These are phyloP conservation scores for Puccinia coronata DNA, from an alignment of 1,284 basidiomycete genomes.

Conservation along the genomic window DNA sequence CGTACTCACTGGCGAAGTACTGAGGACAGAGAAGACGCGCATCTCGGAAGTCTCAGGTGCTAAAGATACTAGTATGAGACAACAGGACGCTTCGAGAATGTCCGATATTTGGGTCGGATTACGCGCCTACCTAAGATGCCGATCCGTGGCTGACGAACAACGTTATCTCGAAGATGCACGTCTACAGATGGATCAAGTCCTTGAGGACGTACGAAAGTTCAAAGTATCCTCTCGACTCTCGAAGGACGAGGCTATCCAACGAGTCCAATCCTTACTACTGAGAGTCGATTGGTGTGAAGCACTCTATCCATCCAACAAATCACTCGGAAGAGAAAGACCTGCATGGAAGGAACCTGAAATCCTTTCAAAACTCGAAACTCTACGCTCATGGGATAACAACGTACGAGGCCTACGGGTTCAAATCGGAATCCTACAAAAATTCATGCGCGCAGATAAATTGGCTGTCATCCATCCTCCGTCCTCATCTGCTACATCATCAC, in stretches of 20 bases:
- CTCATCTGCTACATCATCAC: conserved; percentile 60
- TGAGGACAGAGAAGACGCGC: conserved; percentile 87
- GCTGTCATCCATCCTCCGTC: conserved; percentile 72
- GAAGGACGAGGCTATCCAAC: conserved; percentile 61
- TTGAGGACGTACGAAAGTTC: conserved; percentile 46
- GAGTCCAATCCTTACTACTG: conserved; percentile 73
- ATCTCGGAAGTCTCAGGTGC: conserved; percentile 63
- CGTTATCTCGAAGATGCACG: conserved; percentile 37
- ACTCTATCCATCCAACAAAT: conserved; percentile 80
- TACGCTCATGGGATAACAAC: conserved; percentile 85
- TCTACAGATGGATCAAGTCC: conserved; percentile 44
- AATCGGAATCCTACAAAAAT: conserved; percentile 75
- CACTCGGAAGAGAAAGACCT: conserved; percentile 77
- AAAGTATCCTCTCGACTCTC: conserved; percentile 23
- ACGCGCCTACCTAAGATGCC: conserved; percentile 66
- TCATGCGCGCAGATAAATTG: conserved; percentile 87
- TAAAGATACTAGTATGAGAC: conserved; percentile 52
- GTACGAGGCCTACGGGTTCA: conserved; percentile 75
- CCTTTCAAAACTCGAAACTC: conserved; percentile 75
- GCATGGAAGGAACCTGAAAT: conserved; percentile 69
- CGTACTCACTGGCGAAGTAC: conserved; percentile 85
- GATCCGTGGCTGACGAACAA: conserved; percentile 62
- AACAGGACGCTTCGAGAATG: conserved; percentile 52
- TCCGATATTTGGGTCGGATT: conserved; percentile 50
- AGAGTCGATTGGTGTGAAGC: conserved; percentile 80